Evolutionary conservation across 805 yeast species (phyloP).

Genomic region (Wickerhamiella vanderwaltii): DNA sequence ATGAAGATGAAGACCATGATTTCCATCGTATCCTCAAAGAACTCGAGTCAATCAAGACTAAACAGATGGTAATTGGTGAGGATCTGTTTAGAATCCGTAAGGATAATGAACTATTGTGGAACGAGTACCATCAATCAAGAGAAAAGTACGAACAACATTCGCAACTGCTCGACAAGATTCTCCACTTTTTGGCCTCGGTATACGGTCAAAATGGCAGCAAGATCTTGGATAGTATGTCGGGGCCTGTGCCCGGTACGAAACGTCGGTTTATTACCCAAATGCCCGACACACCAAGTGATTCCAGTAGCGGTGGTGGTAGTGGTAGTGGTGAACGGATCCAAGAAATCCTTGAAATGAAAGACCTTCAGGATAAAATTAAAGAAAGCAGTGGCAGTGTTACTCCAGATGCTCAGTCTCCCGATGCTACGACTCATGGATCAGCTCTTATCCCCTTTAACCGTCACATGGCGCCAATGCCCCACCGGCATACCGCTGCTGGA

Average conservation of each 20-base stretch:
- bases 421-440: background rate
- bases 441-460: conserved; percentile 11
- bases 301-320: too few species aligned
- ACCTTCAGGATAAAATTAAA: conserved; percentile 21
- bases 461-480: conserved; percentile 7
- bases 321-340: conserved; percentile 14
- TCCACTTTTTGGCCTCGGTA: conserved; percentile 75
- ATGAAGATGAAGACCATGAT: conserved; percentile 33
- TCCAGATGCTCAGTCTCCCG: background rate
- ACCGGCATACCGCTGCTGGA: too few species aligned
- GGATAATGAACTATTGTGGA: conserved; percentile 87
- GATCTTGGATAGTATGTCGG: conserved; percentile 23
- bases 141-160: conserved; percentile 80
- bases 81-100: conserved; percentile 72
- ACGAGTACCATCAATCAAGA: conserved; percentile 68
- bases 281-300: conserved; percentile 12
- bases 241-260: conserved; percentile 16
- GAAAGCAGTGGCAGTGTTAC: conserved; percentile 3
- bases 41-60: conserved; percentile 59
- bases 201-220: conserved; percentile 53
- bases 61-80: conserved; percentile 70
- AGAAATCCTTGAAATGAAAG: conserved; percentile 21
- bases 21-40: conserved; percentile 49
- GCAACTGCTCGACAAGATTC: conserved; percentile 74
- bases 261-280: conserved; percentile 22